phyloP scores from a whole-genome alignment of 345 rosid genomes.

The Cardiospermum halicacabum region DNA sequence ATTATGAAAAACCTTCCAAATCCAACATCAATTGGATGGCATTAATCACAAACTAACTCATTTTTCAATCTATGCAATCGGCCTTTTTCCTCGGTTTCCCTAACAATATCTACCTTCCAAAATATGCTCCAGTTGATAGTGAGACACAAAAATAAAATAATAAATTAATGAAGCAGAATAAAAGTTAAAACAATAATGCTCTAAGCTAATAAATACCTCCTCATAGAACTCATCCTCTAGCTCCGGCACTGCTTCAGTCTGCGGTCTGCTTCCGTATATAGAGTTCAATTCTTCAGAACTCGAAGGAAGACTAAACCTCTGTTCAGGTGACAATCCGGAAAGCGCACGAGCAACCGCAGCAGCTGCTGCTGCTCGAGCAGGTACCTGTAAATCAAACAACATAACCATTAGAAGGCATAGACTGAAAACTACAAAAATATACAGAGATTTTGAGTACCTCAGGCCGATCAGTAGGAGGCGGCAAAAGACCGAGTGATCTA shows the following conservation, averaged over 20 bases:
- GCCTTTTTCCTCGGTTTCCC: background rate
- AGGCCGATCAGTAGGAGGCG: conserved; percentile 75
- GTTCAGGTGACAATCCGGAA: conserved; percentile 79
- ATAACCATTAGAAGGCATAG: background rate
- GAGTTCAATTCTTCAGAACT: conserved; percentile 66
- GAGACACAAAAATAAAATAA: background rate
- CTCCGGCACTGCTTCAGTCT: conserved; percentile 47
- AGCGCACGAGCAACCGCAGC: conserved; percentile 96
- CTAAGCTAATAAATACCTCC: conserved; percentile 41
- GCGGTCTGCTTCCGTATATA: conserved; percentile 72
- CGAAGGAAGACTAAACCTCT: conserved; percentile 70
- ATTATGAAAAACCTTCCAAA: background rate
- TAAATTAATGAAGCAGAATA: background rate
- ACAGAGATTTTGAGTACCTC: conserved; percentile 39
- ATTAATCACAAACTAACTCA: background rate
- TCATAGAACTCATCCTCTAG: conserved; percentile 83
- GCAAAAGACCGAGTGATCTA: conserved; percentile 83
- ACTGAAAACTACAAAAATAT: background rate
- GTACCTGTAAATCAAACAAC: conserved; percentile 51
- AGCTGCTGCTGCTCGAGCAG: conserved; percentile 95
- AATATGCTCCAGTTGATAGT: background rate
- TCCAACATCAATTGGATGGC: background rate
- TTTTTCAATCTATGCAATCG: background rate
- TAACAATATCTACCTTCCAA: background rate
- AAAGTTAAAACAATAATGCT: background rate